A percentile compares a stretch with the other conserved stretches of the same genome.
These are phyloP conservation scores for Colletotrichum euphorbiae DNA, from an alignment of 2,329 filamentous ascomycete species.

Conservation along the genomic window DNA sequence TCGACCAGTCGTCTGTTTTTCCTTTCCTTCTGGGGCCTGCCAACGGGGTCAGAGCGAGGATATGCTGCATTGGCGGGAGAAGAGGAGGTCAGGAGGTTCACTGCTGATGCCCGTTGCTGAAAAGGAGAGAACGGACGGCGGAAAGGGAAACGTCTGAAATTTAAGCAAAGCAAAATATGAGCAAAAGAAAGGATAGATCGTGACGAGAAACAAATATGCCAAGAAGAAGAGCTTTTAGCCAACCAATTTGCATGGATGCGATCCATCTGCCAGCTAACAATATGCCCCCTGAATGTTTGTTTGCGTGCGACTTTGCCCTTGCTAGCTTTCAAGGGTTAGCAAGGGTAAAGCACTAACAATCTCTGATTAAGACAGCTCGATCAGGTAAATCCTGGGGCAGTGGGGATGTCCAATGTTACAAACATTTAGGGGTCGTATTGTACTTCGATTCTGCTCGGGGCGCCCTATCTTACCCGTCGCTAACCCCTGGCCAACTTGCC, in stretches of 20 bases:
- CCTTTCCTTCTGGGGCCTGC: not conserved
- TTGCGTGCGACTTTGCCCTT: too few species aligned
- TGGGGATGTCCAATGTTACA: too few species aligned
- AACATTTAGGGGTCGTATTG: too few species aligned
- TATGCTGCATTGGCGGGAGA: not conserved
- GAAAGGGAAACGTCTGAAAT: conserved; percentile 11
- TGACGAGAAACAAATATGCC: conserved; percentile 14
- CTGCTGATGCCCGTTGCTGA: not conserved
- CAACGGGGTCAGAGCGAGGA: conserved; percentile 25
- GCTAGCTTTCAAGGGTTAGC: too few species aligned
- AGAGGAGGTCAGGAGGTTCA: not conserved
- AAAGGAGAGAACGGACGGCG: not conserved
- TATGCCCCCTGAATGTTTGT: too few species aligned
- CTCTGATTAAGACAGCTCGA: too few species aligned
- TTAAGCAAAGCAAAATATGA: conserved; percentile 15
- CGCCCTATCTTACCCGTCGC: conserved; percentile 20
- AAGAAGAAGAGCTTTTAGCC: not conserved
- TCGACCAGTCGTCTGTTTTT: conserved; percentile 31
- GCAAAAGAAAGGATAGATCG: not conserved
- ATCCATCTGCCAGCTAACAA: conserved; percentile 5
- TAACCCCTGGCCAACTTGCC: conserved; percentile 12
- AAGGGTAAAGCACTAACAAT: too few species aligned
- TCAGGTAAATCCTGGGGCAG: too few species aligned
- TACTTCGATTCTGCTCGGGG: conserved; percentile 15
- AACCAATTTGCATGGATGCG: conserved; percentile 11